phyloP scores from a whole-genome alignment of 345 rosid genomes.

The Arabis alpina region DNA sequence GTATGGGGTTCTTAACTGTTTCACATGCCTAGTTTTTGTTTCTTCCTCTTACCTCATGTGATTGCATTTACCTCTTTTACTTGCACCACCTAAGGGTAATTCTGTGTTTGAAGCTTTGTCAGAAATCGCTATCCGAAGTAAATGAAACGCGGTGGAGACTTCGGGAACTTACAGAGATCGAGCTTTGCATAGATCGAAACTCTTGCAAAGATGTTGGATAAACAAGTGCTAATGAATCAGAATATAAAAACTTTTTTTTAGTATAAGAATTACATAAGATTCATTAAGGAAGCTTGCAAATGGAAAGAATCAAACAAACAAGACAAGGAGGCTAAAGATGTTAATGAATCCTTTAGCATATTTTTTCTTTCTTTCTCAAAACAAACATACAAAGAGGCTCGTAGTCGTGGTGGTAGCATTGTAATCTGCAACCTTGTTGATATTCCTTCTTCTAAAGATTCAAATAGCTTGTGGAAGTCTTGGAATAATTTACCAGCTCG shows the following conservation, averaged over 20 bases:
- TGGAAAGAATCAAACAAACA: slow-evolving; percentile 30
- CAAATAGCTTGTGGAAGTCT: slow-evolving; percentile 8
- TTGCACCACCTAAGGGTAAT: slow-evolving; percentile 27
- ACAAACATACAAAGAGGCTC: slow-evolving; percentile 32
- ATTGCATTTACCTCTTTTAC: slow-evolving; percentile 38
- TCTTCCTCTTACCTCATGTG: slow-evolving; percentile 41
- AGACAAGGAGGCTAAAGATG: background rate
- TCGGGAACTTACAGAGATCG: background rate
- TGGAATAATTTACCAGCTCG: slow-evolving; percentile 28
- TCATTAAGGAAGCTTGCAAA: slow-evolving; percentile 22
- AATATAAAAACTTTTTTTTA: background rate
- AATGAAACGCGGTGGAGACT: slow-evolving; percentile 6
- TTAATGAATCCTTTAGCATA: slow-evolving; percentile 15
- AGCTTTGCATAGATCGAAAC: background rate
- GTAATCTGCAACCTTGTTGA: slow-evolving; percentile 33
- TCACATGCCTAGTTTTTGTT: slow-evolving; percentile 41
- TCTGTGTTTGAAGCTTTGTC: background rate
- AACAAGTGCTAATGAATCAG: too few relatives aligned
- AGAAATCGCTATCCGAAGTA: background rate
- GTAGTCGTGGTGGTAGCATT: background rate
- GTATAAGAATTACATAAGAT: slow-evolving; percentile 35
- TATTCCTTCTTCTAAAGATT: slow-evolving; percentile 27
- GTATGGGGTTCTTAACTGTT: slow-evolving; percentile 34
- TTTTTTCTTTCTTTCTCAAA: background rate
- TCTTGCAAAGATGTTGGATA: background rate